Conservation (phyloP, 1,284 basidiomycete genomes). For the Boletus smithii region DNA sequence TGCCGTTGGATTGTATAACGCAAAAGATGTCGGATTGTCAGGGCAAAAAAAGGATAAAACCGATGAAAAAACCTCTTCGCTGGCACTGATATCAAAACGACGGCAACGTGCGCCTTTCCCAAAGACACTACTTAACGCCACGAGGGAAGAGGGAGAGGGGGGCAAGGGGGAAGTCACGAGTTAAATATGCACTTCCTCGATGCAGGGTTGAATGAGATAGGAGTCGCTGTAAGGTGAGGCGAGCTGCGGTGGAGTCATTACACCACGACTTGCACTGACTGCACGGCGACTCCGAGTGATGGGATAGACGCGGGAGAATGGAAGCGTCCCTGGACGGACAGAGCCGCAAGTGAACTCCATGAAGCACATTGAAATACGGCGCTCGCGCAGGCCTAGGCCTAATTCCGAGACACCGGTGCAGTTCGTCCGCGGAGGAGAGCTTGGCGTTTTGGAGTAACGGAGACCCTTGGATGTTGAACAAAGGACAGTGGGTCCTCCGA, state of each 20-base stretch:
- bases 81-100: slow-evolving; percentile 14
- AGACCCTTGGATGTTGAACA: not conserved
- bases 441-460: not conserved
- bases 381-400: no score
- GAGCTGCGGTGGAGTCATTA: slow-evolving; percentile 17
- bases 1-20: not conserved
- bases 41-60: not conserved
- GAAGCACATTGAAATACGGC: not conserved
- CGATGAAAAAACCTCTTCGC: no score
- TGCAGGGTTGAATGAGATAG: slow-evolving; percentile 10
- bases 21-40: not conserved
- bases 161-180: not conserved
- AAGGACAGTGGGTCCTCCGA: not conserved
- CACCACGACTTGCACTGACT: slow-evolving; percentile 11
- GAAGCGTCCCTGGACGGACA: slow-evolving; percentile 15
- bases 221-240: slow-evolving; percentile 18
- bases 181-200: slow-evolving; percentile 18
- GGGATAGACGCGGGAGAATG: slow-evolving; percentile 14
- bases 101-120: not conserved
- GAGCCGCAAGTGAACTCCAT: not conserved
- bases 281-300: slow-evolving; percentile 14
- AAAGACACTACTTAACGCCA: slow-evolving; percentile 12
- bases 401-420: not conserved
- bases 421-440: slow-evolving; percentile 4
- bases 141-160: slow-evolving; percentile 9